Conservation (phyloP, 1,284 basidiomycete genomes). For the Agaricales sp. region DNA sequence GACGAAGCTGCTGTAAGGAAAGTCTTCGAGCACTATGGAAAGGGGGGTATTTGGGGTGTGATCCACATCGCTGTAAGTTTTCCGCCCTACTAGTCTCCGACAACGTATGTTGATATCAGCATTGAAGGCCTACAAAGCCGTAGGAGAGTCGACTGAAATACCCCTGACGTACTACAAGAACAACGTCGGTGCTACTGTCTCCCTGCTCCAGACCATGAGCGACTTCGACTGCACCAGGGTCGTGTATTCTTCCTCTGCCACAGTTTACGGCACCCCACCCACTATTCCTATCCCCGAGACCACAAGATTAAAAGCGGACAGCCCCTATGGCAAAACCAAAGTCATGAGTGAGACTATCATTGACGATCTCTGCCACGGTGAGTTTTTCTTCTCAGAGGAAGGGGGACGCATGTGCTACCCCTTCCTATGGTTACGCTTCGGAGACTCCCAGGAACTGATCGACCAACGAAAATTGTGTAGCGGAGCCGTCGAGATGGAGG, state of each 20-base stretch:
- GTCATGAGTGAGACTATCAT: constrained; percentile 90
- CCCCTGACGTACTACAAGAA: constrained; percentile 90
- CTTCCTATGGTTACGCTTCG: background rate
- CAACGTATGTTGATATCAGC: background rate
- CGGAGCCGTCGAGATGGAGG: constrained; percentile 66
- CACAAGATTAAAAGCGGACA: constrained; percentile 82
- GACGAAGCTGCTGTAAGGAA: constrained; percentile 57
- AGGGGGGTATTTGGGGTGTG: constrained; percentile 95
- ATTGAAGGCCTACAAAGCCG: constrained; percentile 94
- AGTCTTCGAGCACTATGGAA: constrained; percentile 78
- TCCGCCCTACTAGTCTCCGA: background rate
- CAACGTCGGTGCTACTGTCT: constrained; percentile 82
- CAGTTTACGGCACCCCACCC: constrained; percentile 96
- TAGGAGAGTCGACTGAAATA: constrained; percentile 94
- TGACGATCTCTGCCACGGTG: constrained; percentile 80
- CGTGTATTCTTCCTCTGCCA: constrained; percentile 97
- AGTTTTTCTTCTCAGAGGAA: constrained; percentile 15
- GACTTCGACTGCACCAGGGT: constrained; percentile 77
- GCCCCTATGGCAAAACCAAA: constrained; percentile 94
- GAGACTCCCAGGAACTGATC: too few species aligned
- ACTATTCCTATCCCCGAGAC: constrained; percentile 92
- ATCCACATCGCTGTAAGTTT: constrained; percentile 83
- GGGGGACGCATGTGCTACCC: constrained; percentile 10
- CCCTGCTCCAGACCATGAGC: constrained; percentile 78
- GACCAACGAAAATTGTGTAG: constrained; percentile 28